Conservation (phyloP, 2,329 filamentous ascomycete species). For the Pseudogymnoascus sp. region DNA sequence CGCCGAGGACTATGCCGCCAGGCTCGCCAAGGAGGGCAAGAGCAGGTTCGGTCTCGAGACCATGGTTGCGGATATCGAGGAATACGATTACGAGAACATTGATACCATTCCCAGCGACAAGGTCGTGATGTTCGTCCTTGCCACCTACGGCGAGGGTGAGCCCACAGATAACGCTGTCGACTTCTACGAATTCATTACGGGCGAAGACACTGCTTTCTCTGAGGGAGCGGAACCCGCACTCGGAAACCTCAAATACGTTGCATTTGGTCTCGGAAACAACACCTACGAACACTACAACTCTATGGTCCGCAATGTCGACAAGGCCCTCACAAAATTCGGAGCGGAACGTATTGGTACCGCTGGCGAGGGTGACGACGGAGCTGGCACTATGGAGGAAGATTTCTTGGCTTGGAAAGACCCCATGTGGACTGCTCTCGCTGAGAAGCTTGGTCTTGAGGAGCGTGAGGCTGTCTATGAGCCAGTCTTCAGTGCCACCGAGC, state of each 20-base stretch:
- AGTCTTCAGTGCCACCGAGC: constrained; percentile 73
- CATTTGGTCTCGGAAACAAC: constrained; percentile 96
- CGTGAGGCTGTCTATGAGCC: constrained; percentile 95
- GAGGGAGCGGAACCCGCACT: constrained; percentile 66
- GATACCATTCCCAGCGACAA: constrained; percentile 85
- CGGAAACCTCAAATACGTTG: constrained; percentile 78
- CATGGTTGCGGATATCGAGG: constrained; percentile 96
- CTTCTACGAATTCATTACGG: constrained; percentile 91
- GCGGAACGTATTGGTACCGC: constrained; percentile 76
- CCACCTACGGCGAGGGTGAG: constrained; percentile 96
- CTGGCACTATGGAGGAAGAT: constrained; percentile 99
- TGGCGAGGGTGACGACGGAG: constrained; percentile 94
- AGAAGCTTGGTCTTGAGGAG: constrained; percentile 83
- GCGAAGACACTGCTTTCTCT: constrained; percentile 74
- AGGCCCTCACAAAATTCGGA: constrained; percentile 71
- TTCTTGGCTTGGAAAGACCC: constrained; percentile 98
- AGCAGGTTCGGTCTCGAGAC: constrained; percentile 93
- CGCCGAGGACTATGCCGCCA: constrained; percentile 93
- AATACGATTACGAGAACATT: constrained; percentile 93
- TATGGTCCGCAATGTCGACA: constrained; percentile 89
- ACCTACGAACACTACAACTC: constrained; percentile 99
- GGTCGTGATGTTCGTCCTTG: constrained; percentile 87
- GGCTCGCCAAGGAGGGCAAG: constrained; percentile 93
- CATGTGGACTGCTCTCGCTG: constrained; percentile 84
- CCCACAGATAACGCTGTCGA: constrained; percentile 98